Evolutionary conservation across 129 eudicot genomes (phyloP).

Genomic region (Flaveria brownii): DNA sequence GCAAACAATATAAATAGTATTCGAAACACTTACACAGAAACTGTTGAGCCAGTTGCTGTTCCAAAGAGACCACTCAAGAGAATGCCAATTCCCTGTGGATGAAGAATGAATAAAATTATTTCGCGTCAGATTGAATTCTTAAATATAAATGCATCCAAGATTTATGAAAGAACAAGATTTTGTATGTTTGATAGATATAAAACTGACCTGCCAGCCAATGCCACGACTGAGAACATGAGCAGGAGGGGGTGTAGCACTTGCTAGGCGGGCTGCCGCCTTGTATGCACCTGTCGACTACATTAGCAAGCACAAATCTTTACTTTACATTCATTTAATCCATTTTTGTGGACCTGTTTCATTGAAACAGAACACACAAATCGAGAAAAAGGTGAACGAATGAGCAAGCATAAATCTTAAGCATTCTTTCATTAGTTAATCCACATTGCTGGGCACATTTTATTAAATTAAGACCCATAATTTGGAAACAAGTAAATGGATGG

Average conservation of each 20-base stretch:
- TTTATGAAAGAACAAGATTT: background rate
- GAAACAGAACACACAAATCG: background rate
- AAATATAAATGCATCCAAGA: background rate
- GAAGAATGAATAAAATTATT: background rate
- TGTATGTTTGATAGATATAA: background rate
- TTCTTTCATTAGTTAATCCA: too few species aligned
- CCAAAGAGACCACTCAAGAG: slow-evolving; percentile 92
- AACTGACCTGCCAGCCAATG: slow-evolving; percentile 96
- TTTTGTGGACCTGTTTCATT: background rate
- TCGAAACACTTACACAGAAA: slow-evolving; percentile 68
- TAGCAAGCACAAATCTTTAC: background rate
- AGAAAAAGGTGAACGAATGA: background rate
- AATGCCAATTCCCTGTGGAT: slow-evolving; percentile 77
- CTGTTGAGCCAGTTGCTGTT: slow-evolving; percentile 87
- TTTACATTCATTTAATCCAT: slow-evolving; percentile 7
- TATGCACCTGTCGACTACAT: slow-evolving; percentile 97
- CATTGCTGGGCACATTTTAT: too few species aligned
- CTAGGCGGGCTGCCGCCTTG: slow-evolving; percentile 94
- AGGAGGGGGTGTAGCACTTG: slow-evolving; percentile 99
- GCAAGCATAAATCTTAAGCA: too few species aligned
- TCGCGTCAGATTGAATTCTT: background rate
- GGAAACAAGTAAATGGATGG: too few species aligned
- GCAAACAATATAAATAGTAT: slow-evolving; percentile 2
- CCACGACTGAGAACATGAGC: slow-evolving; percentile 99
- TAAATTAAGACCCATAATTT: too few species aligned